These are phyloP conservation scores for Tylopilus sp. DNA, from an alignment of 768 basidiomycete genomes.

Conservation along the genomic window DNA sequence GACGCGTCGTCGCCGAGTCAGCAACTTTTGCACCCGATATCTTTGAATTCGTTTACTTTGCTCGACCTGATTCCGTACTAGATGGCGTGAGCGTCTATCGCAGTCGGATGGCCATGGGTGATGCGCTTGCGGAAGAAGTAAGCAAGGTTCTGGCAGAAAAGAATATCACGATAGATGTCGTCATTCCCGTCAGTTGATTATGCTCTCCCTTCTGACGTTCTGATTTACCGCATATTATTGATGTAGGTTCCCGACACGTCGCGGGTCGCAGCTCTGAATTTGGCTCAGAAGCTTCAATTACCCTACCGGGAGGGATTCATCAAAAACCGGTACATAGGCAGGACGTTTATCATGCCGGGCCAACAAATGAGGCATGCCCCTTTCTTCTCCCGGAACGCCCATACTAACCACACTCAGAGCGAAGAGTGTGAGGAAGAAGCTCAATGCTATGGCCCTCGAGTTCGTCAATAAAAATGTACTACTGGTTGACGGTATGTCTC, in stretches of 20 bases:
- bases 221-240: not conserved
- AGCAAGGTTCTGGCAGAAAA: conserved; percentile 63
- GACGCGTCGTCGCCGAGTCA: conserved; percentile 67
- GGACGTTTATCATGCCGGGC: conserved; percentile 99
- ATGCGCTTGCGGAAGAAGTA: conserved; percentile 87
- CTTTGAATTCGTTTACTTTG: conserved; percentile 98
- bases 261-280: conserved; percentile 90
- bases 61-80: conserved; percentile 94
- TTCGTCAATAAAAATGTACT: conserved; percentile 90
- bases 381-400: not conserved
- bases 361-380: conserved; percentile 79
- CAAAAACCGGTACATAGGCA: conserved; percentile 97
- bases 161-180: conserved; percentile 82
- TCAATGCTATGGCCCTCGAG: conserved; percentile 98
- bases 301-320: conserved; percentile 98
- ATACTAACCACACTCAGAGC: conserved; percentile 43
- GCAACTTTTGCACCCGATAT: conserved; percentile 93
- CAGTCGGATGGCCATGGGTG: conserved; percentile 99
- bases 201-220: not conserved
- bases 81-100: conserved; percentile 98
- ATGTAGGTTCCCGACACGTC: conserved; percentile 90
- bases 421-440: conserved; percentile 92
- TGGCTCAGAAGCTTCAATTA: conserved; percentile 84
- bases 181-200: conserved; percentile 70
- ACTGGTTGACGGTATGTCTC: conserved; percentile 81